phyloP scores from a whole-genome alignment of 768 basidiomycete species.

The Russula earlei region DNA sequence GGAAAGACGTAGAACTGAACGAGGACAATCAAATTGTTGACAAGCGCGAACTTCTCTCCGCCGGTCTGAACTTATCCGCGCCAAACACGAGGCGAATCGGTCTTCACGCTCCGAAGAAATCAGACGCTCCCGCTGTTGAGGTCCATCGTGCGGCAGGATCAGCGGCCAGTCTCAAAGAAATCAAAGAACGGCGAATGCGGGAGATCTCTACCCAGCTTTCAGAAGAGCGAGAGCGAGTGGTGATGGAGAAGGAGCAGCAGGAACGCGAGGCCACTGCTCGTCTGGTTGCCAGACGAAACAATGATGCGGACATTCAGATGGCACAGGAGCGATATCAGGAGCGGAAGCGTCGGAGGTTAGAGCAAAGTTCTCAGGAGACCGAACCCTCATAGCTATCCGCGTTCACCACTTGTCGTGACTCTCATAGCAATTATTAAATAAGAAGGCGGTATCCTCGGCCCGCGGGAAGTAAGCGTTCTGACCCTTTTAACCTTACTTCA shows the following conservation, averaged over 20 bases:
- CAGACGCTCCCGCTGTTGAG: slow-evolving; percentile 29
- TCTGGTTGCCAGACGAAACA: slow-evolving; percentile 65
- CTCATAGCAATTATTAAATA: no score
- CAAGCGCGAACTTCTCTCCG: slow-evolving; percentile 83
- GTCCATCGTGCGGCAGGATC: slow-evolving; percentile 73
- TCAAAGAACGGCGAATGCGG: slow-evolving; percentile 70
- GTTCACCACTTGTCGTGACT: not conserved
- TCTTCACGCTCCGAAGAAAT: slow-evolving; percentile 26
- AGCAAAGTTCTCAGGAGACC: slow-evolving; percentile 24
- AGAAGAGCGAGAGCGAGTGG: slow-evolving; percentile 55
- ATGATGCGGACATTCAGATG: slow-evolving; percentile 59
- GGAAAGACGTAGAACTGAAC: slow-evolving; percentile 85
- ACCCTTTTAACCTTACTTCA: not conserved
- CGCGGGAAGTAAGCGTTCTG: not conserved
- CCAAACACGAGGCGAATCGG: slow-evolving; percentile 72
- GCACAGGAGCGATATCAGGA: slow-evolving; percentile 68
- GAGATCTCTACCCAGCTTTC: slow-evolving; percentile 76
- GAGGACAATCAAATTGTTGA: slow-evolving; percentile 98
- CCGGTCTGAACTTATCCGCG: slow-evolving; percentile 85
- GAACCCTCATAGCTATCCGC: not conserved
- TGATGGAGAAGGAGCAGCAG: slow-evolving; percentile 44
- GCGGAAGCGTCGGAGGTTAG: slow-evolving; percentile 71
- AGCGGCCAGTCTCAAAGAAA: slow-evolving; percentile 71
- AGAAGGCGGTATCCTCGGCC: not conserved
- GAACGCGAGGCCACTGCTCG: slow-evolving; percentile 60